Conservation (phyloP, 164 flowering plant genomes). For the Amborella trichopoda region DNA sequence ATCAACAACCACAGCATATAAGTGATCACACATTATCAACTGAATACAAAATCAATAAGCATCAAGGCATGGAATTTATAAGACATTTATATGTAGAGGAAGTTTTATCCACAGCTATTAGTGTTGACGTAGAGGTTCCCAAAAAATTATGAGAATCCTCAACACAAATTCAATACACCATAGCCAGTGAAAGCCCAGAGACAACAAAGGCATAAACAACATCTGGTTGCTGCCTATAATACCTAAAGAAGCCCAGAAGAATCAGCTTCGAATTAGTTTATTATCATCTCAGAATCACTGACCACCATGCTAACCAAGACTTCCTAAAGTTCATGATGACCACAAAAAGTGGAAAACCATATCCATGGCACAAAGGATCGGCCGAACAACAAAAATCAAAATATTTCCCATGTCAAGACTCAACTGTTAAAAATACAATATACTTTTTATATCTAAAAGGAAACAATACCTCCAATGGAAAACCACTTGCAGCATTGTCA, state of each 20-base stretch:
- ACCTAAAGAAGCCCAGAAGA: too few relatives aligned
- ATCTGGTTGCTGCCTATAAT: too few relatives aligned
- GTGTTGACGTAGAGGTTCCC: too few relatives aligned
- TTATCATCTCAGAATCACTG: neutral
- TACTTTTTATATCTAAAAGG: neutral
- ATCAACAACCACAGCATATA: neutral
- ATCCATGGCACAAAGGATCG: neutral
- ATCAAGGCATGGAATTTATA: neutral
- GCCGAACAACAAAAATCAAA: neutral
- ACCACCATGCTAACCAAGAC: neutral
- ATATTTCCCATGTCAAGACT: neutral
- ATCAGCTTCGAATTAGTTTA: too few relatives aligned
- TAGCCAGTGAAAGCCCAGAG: too few relatives aligned
- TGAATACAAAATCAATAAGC: neutral
- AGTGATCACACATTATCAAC: neutral
- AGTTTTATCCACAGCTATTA: too few relatives aligned
- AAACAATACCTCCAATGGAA: constrained; percentile 19
- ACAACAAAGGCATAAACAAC: too few relatives aligned
- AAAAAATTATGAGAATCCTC: neutral
- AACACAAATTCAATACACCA: too few relatives aligned
- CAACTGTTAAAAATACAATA: neutral
- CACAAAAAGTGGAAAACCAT: neutral
- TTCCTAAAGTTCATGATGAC: too few relatives aligned
- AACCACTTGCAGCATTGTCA: constrained; percentile 15
- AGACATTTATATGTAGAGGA: neutral